Evolutionary conservation across 2,329 filamentous ascomycete genomes (phyloP), one percentile per base, ranked within the genome.

Genomic region (Claviceps sp.): DNA sequence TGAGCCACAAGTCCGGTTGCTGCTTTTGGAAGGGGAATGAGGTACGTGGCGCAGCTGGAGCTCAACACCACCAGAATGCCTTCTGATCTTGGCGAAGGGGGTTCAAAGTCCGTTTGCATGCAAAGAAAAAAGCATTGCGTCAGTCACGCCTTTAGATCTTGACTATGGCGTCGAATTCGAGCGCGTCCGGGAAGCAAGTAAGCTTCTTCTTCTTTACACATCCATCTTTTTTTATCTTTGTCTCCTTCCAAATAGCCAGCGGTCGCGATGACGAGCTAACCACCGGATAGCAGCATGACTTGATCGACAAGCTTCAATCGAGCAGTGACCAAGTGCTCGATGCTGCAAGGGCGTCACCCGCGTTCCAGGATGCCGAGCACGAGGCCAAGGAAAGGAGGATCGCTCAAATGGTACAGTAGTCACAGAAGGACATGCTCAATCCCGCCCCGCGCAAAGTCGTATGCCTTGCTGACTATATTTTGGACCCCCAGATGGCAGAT

Each of bases 401-500:
- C 26, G 65, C 67, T 9, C 63, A 69, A 54, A 59, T 70, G 60
- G 69, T 69, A 64, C 18, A 57, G 30, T 26, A 14, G 9, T 8
- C n/a, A 5, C 9, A 16, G 26, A 46, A n/a, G 18, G 44, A 26
- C 8, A 7, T 40, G 18, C 16, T 30, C 14, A 20, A 18, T 16
- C 14, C 22, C 9, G 9, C 9, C 30, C 30, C 30, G 30, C 30
- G 30, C 30, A 34, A 34, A 34, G 9, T 34, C 30, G 9, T 34
- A 30, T 30, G 30, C 3, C 30, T 11, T 34, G 8, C 30, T 34
- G 30, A 34, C 30, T 34, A 34, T 34, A 11, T 11, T 11, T 11
- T 34, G 30, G 24, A 4, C 30, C 9, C 7, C 3, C 51, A 70
- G 68, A 63, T 70, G 57, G 59, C 82, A 58, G 79, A 86, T 68